phyloP scores from a whole-genome alignment of 2,329 filamentous ascomycete genomes.

The Microsporum canis region DNA sequence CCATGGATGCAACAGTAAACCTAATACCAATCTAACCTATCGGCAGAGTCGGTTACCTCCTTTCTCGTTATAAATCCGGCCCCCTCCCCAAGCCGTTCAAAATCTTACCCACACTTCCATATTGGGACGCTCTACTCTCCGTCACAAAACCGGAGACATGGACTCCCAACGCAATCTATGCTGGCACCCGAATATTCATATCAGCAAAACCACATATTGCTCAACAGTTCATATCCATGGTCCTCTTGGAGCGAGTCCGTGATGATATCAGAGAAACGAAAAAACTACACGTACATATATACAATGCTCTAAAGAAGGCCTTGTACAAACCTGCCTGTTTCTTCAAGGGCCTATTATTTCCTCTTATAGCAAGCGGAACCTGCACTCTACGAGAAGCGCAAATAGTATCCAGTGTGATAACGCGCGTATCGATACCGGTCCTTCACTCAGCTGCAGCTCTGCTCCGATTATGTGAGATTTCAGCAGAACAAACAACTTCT shows the following conservation, averaged over 20 bases:
- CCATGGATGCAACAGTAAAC: neutral
- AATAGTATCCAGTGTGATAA: conserved; percentile 78
- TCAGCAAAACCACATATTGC: conserved; percentile 69
- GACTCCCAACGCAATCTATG: conserved; percentile 74
- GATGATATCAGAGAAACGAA: conserved; percentile 90
- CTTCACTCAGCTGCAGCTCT: conserved; percentile 86
- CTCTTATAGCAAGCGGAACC: conserved; percentile 70
- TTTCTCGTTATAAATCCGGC: conserved; percentile 91
- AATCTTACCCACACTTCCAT: conserved; percentile 79
- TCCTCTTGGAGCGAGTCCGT: conserved; percentile 80
- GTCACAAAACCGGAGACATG: conserved; percentile 70
- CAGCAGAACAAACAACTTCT: conserved; percentile 68
- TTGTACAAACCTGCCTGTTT: conserved; percentile 91
- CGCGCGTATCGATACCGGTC: conserved; percentile 75
- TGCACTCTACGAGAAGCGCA: conserved; percentile 86
- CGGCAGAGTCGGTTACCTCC: conserved; percentile 64
- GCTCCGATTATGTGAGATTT: conserved; percentile 86
- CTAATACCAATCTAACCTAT: neutral
- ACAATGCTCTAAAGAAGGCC: conserved; percentile 83
- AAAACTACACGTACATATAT: conserved; percentile 90
- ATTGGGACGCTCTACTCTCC: conserved; percentile 80
- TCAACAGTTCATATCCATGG: conserved; percentile 73
- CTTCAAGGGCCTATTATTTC: conserved; percentile 94
- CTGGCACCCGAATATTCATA: conserved; percentile 85
- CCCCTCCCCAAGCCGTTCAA: conserved; percentile 97